Evolutionary conservation across 139 green algal species (phyloP).

Genomic region (Tetradesmus obliquus): DNA sequence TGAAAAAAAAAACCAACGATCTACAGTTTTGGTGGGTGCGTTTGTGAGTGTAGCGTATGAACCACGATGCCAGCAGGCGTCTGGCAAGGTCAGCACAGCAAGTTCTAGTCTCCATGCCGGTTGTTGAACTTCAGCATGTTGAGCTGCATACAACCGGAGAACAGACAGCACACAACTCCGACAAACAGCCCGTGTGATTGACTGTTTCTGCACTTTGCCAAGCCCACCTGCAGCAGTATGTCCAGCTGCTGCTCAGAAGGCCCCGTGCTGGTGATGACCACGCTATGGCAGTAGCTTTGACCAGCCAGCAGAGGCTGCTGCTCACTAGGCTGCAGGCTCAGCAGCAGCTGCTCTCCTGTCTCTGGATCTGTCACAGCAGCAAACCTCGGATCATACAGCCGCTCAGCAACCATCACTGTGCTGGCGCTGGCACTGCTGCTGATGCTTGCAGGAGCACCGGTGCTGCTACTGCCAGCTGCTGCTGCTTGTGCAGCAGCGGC

Average conservation of each 20-base stretch:
- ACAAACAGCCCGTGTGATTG: not conserved
- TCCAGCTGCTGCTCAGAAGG: constrained; percentile 30
- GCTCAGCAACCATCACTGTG: constrained; percentile 12
- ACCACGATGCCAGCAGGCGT: no score
- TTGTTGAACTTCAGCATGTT: no score
- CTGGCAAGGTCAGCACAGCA: no score
- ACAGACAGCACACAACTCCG: not conserved
- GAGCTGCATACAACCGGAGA: no score
- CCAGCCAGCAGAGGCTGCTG: constrained; percentile 28
- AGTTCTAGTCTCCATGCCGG: no score
- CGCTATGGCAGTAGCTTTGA: not conserved
- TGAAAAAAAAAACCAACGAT: no score
- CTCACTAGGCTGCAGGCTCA: not conserved
- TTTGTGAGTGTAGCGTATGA: no score
- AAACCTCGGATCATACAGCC: constrained; percentile 22
- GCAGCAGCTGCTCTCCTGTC: constrained; percentile 36
- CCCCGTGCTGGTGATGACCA: constrained; percentile 15
- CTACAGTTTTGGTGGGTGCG: no score
- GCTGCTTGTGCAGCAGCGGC: not conserved
- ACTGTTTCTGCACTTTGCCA: not conserved
- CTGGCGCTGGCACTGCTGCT: not conserved
- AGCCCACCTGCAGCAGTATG: constrained; percentile 14
- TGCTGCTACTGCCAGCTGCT: not conserved
- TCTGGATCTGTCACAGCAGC: constrained; percentile 1
- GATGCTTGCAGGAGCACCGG: not conserved